These are phyloP conservation scores for Wickerhamiella vanderwaltii DNA, from an alignment of 805 yeast genomes.

Conservation along the genomic window DNA sequence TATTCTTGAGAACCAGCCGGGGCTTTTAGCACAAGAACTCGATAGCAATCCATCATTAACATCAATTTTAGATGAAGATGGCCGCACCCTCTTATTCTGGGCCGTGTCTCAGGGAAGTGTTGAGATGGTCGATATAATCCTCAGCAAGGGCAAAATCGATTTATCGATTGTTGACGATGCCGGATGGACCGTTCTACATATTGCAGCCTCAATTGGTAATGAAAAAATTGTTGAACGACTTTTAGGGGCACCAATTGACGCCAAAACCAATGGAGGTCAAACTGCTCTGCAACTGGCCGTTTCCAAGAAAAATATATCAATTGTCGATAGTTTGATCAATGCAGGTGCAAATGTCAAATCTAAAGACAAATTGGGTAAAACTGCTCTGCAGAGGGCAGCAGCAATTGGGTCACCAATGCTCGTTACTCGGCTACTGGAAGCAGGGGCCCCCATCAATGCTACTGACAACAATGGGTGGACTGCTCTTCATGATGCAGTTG, in stretches of 20 bases:
- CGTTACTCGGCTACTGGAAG: slow-evolving; percentile 41
- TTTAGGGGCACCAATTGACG: slow-evolving; percentile 37
- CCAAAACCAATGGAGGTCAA: slow-evolving; percentile 50
- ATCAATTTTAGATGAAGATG: slow-evolving; percentile 47
- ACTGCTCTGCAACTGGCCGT: slow-evolving; percentile 69
- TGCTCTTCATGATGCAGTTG: slow-evolving; percentile 76
- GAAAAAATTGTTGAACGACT: slow-evolving; percentile 37
- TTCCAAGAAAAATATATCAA: slow-evolving; percentile 47
- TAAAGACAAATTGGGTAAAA: slow-evolving; percentile 54
- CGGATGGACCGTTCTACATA: slow-evolving; percentile 84
- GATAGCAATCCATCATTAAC: background rate
- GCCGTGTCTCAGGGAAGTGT: slow-evolving; percentile 55
- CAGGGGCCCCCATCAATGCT: slow-evolving; percentile 52
- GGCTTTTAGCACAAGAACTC: background rate
- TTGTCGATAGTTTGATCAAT: slow-evolving; percentile 43
- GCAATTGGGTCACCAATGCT: slow-evolving; percentile 55
- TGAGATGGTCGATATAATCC: slow-evolving; percentile 39
- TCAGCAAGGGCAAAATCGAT: slow-evolving; percentile 33
- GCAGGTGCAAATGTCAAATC: slow-evolving; percentile 49
- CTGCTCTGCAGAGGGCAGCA: slow-evolving; percentile 75
- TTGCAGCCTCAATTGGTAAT: slow-evolving; percentile 67
- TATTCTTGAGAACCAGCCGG: slow-evolving; percentile 5
- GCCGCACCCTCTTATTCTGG: slow-evolving; percentile 79
- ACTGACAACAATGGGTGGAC: slow-evolving; percentile 68
- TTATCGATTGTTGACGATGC: slow-evolving; percentile 63